Percentiles rank a stretch among this genome's conserved stretches.
Evolutionary conservation across 2,329 filamentous ascomycete genomes (phyloP).

Genomic region (Cordyceps fumosorosea): DNA sequence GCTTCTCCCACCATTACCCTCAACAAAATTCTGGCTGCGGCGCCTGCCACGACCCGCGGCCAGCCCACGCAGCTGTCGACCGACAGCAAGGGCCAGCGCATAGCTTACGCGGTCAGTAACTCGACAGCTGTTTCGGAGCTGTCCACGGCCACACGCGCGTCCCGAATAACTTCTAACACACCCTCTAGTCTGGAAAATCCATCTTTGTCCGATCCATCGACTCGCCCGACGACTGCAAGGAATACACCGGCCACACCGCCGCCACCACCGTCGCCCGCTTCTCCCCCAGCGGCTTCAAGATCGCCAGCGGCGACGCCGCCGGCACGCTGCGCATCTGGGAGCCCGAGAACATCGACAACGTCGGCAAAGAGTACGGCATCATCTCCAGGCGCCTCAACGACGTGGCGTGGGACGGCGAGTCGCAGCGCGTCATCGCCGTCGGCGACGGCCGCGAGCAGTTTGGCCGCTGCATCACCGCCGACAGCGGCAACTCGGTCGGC

Average conservation of each 20-base stretch:
- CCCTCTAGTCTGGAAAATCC: slow-evolving; percentile 77
- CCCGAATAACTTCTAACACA: neutral
- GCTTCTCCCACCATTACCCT: slow-evolving; percentile 44
- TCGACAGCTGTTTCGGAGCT: neutral
- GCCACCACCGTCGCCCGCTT: slow-evolving; percentile 90
- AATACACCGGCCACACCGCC: slow-evolving; percentile 88
- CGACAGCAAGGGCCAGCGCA: slow-evolving; percentile 82
- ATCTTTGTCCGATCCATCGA: slow-evolving; percentile 95
- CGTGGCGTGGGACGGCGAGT: slow-evolving; percentile 95
- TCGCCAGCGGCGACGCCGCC: slow-evolving; percentile 82
- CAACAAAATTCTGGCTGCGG: slow-evolving; percentile 72
- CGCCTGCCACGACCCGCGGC: slow-evolving; percentile 75
- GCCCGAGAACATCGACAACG: slow-evolving; percentile 73
- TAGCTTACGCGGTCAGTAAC: slow-evolving; percentile 78
- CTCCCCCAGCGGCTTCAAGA: slow-evolving; percentile 87
- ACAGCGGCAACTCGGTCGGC: slow-evolving; percentile 92
- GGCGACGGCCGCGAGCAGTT: slow-evolving; percentile 91
- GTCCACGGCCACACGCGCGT: neutral
- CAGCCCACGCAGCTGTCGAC: slow-evolving; percentile 83
- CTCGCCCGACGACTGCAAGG: slow-evolving; percentile 72
- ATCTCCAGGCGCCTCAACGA: slow-evolving; percentile 94
- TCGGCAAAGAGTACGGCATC: slow-evolving; percentile 90
- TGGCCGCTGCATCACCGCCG: slow-evolving; percentile 88
- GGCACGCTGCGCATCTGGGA: slow-evolving; percentile 92
- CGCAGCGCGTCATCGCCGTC: slow-evolving; percentile 91